Conservation (phyloP, 2,329 filamentous ascomycete species). For the Colletotrichum sublineola region DNA sequence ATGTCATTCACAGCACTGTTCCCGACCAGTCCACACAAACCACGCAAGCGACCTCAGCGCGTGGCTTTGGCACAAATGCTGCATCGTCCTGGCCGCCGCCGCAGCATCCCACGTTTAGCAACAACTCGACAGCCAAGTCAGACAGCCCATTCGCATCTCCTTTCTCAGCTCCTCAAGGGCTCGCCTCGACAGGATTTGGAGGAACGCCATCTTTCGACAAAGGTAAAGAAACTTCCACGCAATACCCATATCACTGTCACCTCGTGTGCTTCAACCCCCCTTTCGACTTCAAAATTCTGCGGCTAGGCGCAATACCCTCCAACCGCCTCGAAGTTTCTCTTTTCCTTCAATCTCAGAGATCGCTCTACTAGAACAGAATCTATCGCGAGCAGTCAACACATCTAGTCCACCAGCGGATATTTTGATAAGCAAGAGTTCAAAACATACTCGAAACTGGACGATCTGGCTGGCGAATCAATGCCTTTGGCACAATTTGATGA, state of each 20-base stretch:
- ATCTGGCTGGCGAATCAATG: background rate
- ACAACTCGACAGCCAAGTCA: slow-evolving; percentile 2
- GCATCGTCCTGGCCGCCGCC: slow-evolving; percentile 24
- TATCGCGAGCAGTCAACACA: background rate
- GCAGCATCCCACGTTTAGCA: slow-evolving; percentile 8
- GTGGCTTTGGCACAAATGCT: slow-evolving; percentile 23
- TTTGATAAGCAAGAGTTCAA: background rate
- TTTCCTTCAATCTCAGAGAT: background rate
- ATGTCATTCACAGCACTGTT: slow-evolving; percentile 69
- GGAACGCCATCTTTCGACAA: slow-evolving; percentile 24
- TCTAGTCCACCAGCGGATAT: too few species aligned
- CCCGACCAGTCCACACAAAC: slow-evolving; percentile 54
- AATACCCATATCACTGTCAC: background rate
- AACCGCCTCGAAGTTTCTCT: background rate
- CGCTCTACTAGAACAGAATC: background rate
- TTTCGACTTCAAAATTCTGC: background rate
- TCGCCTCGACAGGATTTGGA: slow-evolving; percentile 10
- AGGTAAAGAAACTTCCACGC: slow-evolving; percentile 34
- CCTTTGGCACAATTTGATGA: background rate
- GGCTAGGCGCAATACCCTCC: background rate
- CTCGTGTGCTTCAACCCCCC: background rate
- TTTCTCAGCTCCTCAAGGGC: slow-evolving; percentile 11
- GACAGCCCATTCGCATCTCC: slow-evolving; percentile 23
- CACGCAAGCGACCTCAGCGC: background rate
- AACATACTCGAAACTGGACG: background rate